phyloP scores from a whole-genome alignment of 1,284 basidiomycete genomes.

The Ceratobasidium sp. region DNA sequence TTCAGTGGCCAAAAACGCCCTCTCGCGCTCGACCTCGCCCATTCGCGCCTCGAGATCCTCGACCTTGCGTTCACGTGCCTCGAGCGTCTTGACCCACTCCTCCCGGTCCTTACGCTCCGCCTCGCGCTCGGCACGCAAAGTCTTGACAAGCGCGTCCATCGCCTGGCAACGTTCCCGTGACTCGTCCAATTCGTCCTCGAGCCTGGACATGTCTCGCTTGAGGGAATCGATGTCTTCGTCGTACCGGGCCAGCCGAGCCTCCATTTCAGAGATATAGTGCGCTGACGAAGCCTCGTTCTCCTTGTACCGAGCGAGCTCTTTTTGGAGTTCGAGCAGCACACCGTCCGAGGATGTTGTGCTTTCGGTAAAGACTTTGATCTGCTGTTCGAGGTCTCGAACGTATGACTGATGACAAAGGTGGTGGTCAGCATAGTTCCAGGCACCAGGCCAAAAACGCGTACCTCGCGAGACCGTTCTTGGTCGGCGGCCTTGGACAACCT shows the following conservation, averaged over 20 bases:
- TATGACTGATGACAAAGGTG: conserved; percentile 71
- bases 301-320: conserved; percentile 83
- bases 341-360: conserved; percentile 79
- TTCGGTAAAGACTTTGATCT: conserved; percentile 87
- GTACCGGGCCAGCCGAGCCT: conserved; percentile 81
- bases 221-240: conserved; percentile 82
- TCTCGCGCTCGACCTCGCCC: conserved; percentile 78
- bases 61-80: conserved; percentile 79
- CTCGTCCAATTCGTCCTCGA: conserved; percentile 80
- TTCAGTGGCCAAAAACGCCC: conserved; percentile 73
- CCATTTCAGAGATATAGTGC: conserved; percentile 91
- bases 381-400: conserved; percentile 91
- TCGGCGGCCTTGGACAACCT: conserved; percentile 87
- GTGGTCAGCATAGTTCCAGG: not conserved
- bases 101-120: conserved; percentile 85
- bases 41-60: conserved; percentile 81
- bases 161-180: conserved; percentile 65
- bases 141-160: conserved; percentile 64
- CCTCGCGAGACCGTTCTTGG: conserved; percentile 91
- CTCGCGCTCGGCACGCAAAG: conserved; percentile 80
- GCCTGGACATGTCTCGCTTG: conserved; percentile 76
- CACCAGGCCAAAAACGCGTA: conserved; percentile 55
- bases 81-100: conserved; percentile 79
- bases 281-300: conserved; percentile 79
- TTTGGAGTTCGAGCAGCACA: conserved; percentile 83